Percentiles rank a stretch among this genome's conserved stretches.
These are phyloP conservation scores for Saccharomycopsis phalli DNA, from an alignment of 1,139 yeast species.

Conservation along the genomic window DNA sequence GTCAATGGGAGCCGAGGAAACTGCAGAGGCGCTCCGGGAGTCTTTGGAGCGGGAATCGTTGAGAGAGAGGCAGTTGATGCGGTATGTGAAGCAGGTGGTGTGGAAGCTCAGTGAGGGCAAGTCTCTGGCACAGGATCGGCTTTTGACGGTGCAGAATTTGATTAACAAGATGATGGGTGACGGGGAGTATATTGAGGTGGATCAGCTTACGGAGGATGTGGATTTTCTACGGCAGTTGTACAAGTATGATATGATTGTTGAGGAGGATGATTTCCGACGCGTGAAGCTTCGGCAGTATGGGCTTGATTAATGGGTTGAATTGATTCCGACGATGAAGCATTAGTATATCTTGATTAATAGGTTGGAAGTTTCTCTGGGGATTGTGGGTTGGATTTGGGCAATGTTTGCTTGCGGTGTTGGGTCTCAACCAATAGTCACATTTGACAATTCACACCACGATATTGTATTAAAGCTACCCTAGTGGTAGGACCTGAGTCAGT, in stretches of 20 bases:
- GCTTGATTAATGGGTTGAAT: slow-evolving; percentile 6
- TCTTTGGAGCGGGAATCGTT: slow-evolving; percentile 1
- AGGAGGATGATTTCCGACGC: slow-evolving; percentile 5
- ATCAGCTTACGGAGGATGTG: neutral
- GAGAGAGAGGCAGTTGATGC: slow-evolving; percentile 5
- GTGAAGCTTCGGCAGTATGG: slow-evolving; percentile 14
- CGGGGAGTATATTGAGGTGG: slow-evolving; percentile 3
- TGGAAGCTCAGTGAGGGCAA: neutral
- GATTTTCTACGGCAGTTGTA: slow-evolving; percentile 11
- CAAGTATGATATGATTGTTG: slow-evolving; percentile 10
- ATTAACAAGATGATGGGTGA: slow-evolving; percentile 16
- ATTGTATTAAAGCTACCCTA: too few species aligned
- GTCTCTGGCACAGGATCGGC: neutral
- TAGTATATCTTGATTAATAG: too few species aligned
- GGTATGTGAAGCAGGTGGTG: slow-evolving; percentile 1
- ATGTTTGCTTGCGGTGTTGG: too few species aligned
- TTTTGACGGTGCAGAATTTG: slow-evolving; percentile 10
- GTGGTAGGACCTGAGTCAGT: too few species aligned
- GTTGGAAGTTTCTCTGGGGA: too few species aligned
- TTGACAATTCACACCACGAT: too few species aligned
- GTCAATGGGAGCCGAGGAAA: neutral
- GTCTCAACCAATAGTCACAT: too few species aligned
- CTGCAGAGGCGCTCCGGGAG: neutral
- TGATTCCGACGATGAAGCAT: slow-evolving; percentile 1
- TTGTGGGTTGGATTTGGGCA: too few species aligned